phyloP scores from a whole-genome alignment of 176 grass and related monocot species.

The Aegilops sharonensis region DNA sequence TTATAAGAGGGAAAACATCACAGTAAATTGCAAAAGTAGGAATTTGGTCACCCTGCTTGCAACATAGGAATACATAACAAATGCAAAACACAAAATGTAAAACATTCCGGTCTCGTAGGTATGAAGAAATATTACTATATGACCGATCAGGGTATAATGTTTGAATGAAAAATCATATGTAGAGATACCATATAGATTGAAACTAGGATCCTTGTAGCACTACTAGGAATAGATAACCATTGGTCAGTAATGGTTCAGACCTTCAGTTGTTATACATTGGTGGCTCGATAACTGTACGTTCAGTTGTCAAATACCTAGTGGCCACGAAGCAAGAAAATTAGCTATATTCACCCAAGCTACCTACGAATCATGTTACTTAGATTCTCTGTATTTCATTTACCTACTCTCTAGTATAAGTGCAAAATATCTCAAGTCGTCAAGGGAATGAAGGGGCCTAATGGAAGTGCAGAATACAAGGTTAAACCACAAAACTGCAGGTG shows the following conservation, averaged over 20 bases:
- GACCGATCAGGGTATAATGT: background rate
- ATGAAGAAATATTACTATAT: constrained; percentile 12
- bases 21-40: background rate
- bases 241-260: background rate
- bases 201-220: constrained; percentile 8
- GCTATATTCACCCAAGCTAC: background rate
- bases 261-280: background rate
- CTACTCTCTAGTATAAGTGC: background rate
- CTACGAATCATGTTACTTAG: background rate
- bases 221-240: background rate
- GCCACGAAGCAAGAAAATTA: background rate
- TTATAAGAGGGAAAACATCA: background rate
- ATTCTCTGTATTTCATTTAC: background rate
- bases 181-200: background rate
- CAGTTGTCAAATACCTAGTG: background rate
- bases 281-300: background rate
- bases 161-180: background rate
- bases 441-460: background rate
- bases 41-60: background rate
- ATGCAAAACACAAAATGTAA: background rate
- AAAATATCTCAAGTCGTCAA: background rate
- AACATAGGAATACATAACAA: background rate
- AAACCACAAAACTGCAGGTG: background rate
- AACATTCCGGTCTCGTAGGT: background rate
- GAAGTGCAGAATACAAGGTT: background rate